Conservation (phyloP, 2,329 filamentous ascomycete genomes). For the Calonectria pseudoturangicola region DNA sequence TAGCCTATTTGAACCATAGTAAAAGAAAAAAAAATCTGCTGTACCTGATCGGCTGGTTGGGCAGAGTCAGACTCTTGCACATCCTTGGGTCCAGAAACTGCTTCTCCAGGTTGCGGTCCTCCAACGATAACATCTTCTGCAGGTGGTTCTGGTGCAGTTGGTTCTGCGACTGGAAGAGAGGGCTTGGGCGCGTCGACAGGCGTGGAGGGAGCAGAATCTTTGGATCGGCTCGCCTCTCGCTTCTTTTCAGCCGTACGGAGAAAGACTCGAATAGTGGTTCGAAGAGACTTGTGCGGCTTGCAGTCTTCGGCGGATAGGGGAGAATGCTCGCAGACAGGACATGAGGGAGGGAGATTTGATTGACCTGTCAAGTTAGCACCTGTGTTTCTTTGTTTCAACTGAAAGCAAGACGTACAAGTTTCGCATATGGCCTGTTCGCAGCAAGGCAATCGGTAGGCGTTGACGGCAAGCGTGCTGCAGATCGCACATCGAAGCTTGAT, state of each 20-base stretch:
- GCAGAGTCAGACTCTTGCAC: constrained; percentile 31
- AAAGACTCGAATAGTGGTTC: constrained; percentile 94
- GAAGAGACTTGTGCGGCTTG: constrained; percentile 91
- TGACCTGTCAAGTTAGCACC: constrained; percentile 75
- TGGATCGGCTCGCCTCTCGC: constrained; percentile 78
- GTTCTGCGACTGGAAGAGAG: constrained; percentile 54
- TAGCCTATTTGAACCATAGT: constrained; percentile 9
- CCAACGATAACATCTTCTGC: constrained; percentile 38
- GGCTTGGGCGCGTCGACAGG: constrained; percentile 65
- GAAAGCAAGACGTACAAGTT: constrained; percentile 74
- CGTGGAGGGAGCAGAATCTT: constrained; percentile 63
- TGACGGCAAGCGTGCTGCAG: constrained; percentile 92
- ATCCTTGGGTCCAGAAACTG: constrained; percentile 32
- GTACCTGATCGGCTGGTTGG: constrained; percentile 47
- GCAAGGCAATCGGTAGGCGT: constrained; percentile 93
- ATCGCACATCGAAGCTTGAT: constrained; percentile 96
- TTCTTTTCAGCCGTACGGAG: constrained; percentile 94
- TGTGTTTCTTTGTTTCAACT: constrained; percentile 1
- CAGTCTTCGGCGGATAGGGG: constrained; percentile 91
- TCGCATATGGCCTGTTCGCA: constrained; percentile 97
- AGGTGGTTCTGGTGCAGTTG: constrained; percentile 46
- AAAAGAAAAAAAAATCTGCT: not conserved
- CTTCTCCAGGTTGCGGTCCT: constrained; percentile 36
- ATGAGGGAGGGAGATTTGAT: constrained; percentile 83
- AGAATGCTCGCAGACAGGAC: constrained; percentile 94